Conservation (phyloP, 768 basidiomycete genomes). For the Podaxis pistillaris region DNA sequence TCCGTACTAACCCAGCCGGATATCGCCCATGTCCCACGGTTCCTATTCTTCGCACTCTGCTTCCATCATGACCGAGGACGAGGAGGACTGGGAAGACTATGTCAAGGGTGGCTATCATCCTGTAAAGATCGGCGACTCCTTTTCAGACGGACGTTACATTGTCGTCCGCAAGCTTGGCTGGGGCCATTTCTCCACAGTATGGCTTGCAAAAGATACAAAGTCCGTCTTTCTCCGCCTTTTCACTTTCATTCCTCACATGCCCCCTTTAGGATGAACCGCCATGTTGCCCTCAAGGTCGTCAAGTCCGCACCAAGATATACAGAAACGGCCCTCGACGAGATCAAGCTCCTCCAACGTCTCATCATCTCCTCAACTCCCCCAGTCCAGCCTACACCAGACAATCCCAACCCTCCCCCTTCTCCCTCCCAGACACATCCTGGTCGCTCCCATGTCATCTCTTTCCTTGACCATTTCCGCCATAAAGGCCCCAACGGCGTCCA, state of each 20-base stretch:
- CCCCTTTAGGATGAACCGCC: slow-evolving; percentile 77
- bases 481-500: slow-evolving; percentile 96
- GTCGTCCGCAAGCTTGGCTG: slow-evolving; percentile 95
- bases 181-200: slow-evolving; percentile 94
- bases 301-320: slow-evolving; percentile 97
- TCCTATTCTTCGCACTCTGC: slow-evolving; percentile 70
- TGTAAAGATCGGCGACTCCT: slow-evolving; percentile 91
- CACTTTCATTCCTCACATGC: not conserved
- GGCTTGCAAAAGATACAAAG: slow-evolving; percentile 85
- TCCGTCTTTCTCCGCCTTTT: slow-evolving; percentile 33
- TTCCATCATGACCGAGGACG: slow-evolving; percentile 87
- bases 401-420: slow-evolving; percentile 48
- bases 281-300: slow-evolving; percentile 98
- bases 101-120: slow-evolving; percentile 84
- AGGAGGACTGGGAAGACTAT: slow-evolving; percentile 91
- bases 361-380: slow-evolving; percentile 77
- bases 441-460: slow-evolving; percentile 91
- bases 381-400: slow-evolving; percentile 41
- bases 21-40: slow-evolving; percentile 59
- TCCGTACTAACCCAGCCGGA: slow-evolving; percentile 4
- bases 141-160: slow-evolving; percentile 82
- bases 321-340: slow-evolving; percentile 97
- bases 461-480: slow-evolving; percentile 97
- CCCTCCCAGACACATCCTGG: slow-evolving; percentile 81
- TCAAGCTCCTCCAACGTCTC: slow-evolving; percentile 94